Evolutionary conservation across 1,284 basidiomycete genomes (phyloP), one percentile per base, ranked within the genome.

Genomic region (Fomitopsis palustris): DNA sequence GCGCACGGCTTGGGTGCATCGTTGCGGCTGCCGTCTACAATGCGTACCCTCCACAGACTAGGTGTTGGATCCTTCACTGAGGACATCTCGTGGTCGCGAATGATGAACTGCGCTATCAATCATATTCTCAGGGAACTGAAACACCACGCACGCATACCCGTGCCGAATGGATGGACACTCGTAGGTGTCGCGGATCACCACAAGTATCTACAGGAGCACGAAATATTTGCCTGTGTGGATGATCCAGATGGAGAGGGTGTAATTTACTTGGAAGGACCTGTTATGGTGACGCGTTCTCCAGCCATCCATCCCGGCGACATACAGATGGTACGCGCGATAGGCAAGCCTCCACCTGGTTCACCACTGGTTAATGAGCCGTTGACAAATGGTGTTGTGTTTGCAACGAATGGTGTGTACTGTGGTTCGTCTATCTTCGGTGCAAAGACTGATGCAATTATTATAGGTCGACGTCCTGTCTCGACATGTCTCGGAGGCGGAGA

Each of bases 251-350:
- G 74, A 17, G 55, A 61, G 17, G 59, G 55, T 10, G 64, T 69
- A 0, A 70, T 74, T 1, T 88, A 82, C 66, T 72, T 90, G 1
- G 72, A 84, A 62, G 87, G 88, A 0, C 75, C 71, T 5, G 74
- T 85, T 2, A 65, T 86, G 41, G 79, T 90, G 42, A 83, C 85
- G 17, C 78, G 87, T 16, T 87, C 84, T 0, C 87, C 87, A 0
- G 81, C 80, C 3, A 84, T 87, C 35, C 86, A 87, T 66, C 87
- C 85, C 2, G 87, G 87, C 0, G 88, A 90, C 68, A 81, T 88
- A 2, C 84, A 84, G 65, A 69, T 87, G 19, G 86, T 78, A 6
- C 62, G 67, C 6, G 87, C 85, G 1, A 85, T 90, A 33, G 87
- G 87, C 7, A 62, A 59, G 19, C 85, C 85, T 0, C 82, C 81